phyloP scores from a whole-genome alignment of 768 basidiomycete genomes.

The Lenzites betulinus region DNA sequence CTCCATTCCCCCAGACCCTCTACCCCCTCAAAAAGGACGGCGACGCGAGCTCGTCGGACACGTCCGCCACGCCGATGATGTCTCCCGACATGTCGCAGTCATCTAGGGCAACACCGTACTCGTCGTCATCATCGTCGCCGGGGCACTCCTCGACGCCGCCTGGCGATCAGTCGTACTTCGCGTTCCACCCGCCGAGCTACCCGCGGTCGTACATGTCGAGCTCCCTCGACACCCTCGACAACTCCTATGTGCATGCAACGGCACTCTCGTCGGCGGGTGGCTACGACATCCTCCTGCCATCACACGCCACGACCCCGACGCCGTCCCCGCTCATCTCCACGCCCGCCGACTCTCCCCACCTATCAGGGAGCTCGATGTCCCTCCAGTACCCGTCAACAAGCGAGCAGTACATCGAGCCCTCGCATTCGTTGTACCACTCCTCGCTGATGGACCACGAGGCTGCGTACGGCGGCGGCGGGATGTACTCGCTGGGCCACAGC shows the following conservation, averaged over 20 bases:
- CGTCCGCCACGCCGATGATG: slow-evolving; percentile 2
- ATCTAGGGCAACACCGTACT: slow-evolving; percentile 4
- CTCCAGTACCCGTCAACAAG: slow-evolving; percentile 4
- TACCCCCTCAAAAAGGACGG: slow-evolving; percentile 14
- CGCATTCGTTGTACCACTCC: slow-evolving; percentile 9
- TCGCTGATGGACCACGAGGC: not conserved
- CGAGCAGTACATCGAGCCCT: slow-evolving; percentile 16
- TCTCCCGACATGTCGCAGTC: slow-evolving; percentile 12
- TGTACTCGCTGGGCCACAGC: not conserved
- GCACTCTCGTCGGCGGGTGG: not conserved
- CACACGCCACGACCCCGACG: slow-evolving; percentile 13
- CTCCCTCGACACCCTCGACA: slow-evolving; percentile 6
- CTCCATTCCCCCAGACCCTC: not conserved
- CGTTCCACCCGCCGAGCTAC: slow-evolving; percentile 4
- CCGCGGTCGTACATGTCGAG: slow-evolving; percentile 1
- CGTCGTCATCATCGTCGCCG: slow-evolving; percentile 9
- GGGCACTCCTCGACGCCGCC: slow-evolving; percentile 3
- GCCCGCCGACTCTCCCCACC: slow-evolving; percentile 12
- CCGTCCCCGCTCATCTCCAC: slow-evolving; percentile 15
- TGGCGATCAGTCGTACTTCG: slow-evolving; percentile 8
- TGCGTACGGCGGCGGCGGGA: not conserved
- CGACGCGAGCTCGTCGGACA: not conserved
- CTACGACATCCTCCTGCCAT: slow-evolving; percentile 13
- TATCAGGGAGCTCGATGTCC: not conserved
- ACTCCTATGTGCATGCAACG: slow-evolving; percentile 1